Conservation (phyloP, 495 filamentous ascomycete genomes). For the Aspergillus affinis region DNA sequence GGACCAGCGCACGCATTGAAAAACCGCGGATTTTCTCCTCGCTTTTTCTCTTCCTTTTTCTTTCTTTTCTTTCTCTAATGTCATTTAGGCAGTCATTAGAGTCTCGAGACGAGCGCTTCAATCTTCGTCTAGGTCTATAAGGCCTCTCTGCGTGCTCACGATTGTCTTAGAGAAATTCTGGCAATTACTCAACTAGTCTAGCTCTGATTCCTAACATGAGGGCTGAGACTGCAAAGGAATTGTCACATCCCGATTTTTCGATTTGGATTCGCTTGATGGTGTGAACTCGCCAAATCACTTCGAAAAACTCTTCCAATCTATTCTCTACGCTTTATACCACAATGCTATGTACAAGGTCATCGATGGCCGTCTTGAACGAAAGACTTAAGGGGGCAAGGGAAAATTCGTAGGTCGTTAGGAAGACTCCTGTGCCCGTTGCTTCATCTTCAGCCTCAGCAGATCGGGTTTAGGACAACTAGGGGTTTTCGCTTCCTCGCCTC, state of each 20-base stretch:
- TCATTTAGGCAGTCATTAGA: constrained; percentile 98
- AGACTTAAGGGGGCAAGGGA: neutral
- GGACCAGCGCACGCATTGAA: constrained; percentile 22
- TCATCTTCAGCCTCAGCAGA: constrained; percentile 81
- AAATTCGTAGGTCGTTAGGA: neutral
- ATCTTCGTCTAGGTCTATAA: constrained; percentile 91
- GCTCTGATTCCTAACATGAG: constrained; percentile 48
- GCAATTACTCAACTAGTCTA: constrained; percentile 70
- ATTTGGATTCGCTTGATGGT: neutral
- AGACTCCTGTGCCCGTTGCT: constrained; percentile 61
- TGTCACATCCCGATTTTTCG: constrained; percentile 40
- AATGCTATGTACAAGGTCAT: constrained; percentile 14
- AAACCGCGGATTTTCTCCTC: constrained; percentile 25
- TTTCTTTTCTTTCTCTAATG: constrained; percentile 69
- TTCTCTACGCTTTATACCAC: constrained; percentile 1
- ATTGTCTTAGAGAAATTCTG: constrained; percentile 84
- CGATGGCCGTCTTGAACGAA: neutral
- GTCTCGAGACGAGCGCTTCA: constrained; percentile 96
- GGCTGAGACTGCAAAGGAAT: constrained; percentile 52
- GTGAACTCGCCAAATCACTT: neutral
- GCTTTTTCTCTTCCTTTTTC: constrained; percentile 47
- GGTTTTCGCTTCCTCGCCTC: constrained; percentile 73
- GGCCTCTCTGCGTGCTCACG: constrained; percentile 96
- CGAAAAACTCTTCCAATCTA: neutral
- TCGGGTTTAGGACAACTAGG: constrained; percentile 83